phyloP scores from a whole-genome alignment of 345 rosid species.

The Sonneratia alba region DNA sequence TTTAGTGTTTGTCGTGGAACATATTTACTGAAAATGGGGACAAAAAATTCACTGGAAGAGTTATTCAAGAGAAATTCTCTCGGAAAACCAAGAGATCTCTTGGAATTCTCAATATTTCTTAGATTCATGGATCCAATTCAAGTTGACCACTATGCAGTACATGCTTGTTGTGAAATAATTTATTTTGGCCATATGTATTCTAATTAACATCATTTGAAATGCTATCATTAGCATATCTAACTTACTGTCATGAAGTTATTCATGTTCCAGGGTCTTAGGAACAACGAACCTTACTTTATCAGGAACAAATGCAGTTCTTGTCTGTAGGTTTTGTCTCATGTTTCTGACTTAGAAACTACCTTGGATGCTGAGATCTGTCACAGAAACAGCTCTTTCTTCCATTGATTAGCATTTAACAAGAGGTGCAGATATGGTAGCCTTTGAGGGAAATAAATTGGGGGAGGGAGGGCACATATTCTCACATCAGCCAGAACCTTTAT shows the following conservation, averaged over 20 bases:
- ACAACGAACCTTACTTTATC: not conserved
- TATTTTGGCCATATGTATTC: too few relatives aligned
- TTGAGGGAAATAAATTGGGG: not conserved
- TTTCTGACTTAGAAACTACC: conserved; percentile 90
- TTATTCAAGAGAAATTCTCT: too few relatives aligned
- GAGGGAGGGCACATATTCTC: conserved; percentile 15
- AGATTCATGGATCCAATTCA: too few relatives aligned
- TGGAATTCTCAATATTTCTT: too few relatives aligned
- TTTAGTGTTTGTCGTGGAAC: conserved; percentile 3
- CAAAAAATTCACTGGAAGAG: too few relatives aligned
- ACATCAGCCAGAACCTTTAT: conserved; percentile 1
- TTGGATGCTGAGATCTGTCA: conserved; percentile 81
- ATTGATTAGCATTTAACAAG: conserved; percentile 57
- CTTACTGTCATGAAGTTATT: not conserved
- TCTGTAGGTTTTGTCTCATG: conserved; percentile 64
- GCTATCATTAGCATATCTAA: not conserved
- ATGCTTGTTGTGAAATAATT: too few relatives aligned
- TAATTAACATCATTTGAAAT: not conserved
- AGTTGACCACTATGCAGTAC: too few relatives aligned
- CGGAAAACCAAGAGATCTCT: not conserved
- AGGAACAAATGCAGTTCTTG: conserved; percentile 7
- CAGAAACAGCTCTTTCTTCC: conserved; percentile 64
- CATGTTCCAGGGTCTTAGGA: too few relatives aligned
- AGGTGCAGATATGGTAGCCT: conserved; percentile 66
- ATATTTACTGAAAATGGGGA: not conserved